phyloP scores from a whole-genome alignment of 805 yeast genomes.

The Priceomyces haplophilus region DNA sequence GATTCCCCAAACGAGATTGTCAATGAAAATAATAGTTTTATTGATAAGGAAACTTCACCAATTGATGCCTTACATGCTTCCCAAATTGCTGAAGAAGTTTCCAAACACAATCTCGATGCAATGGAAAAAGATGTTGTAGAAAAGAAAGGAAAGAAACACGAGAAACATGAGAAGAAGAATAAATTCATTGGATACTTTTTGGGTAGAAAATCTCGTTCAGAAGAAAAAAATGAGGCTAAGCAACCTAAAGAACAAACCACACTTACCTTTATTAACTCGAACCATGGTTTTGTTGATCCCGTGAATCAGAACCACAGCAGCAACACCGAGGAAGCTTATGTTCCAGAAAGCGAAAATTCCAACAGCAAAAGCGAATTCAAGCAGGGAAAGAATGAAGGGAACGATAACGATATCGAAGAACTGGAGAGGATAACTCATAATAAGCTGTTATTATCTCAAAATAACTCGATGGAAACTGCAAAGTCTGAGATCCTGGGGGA shows the following conservation, averaged over 20 bases:
- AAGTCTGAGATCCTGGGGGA: neutral
- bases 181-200: slow-evolving; percentile 3
- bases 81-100: neutral
- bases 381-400: neutral
- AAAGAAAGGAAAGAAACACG: neutral
- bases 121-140: neutral
- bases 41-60: neutral
- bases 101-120: neutral
- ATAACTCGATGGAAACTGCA: slow-evolving; percentile 1
- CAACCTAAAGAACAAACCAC: neutral
- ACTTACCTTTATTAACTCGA: too few relatives aligned
- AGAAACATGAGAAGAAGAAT: slow-evolving; percentile 1
- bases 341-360: too few relatives aligned
- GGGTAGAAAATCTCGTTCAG: neutral
- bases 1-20: neutral
- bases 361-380: too few relatives aligned
- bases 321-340: too few relatives aligned
- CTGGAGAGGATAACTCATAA: neutral
- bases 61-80: slow-evolving; percentile 1
- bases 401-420: neutral
- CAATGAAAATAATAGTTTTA: neutral
- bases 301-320: too few relatives aligned
- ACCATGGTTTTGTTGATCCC: too few relatives aligned
- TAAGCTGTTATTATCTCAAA: neutral
- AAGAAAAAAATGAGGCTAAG: neutral